A percentile compares a stretch with the other conserved stretches of the same genome.
Evolutionary conservation across 495 filamentous ascomycete genomes (phyloP).

Genomic region (Aspergillus egyptiacus): DNA sequence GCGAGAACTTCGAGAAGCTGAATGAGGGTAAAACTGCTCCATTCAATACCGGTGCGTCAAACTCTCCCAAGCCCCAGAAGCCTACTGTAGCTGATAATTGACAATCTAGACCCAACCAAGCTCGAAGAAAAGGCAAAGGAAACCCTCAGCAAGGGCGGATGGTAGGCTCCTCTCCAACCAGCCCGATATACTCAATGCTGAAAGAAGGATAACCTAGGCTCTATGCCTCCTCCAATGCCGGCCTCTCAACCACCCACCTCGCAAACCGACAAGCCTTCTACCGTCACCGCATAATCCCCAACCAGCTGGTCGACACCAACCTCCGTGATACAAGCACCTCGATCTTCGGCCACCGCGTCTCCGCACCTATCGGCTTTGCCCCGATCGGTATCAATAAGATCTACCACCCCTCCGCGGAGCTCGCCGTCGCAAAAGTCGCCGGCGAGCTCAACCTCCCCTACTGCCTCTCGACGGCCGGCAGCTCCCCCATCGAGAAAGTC

Average conservation of each 20-base stretch:
- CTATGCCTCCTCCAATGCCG: slow-evolving; percentile 63
- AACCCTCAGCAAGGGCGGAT: slow-evolving; percentile 42
- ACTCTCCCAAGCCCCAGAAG: no score
- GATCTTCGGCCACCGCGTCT: slow-evolving; percentile 57
- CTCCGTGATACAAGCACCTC: slow-evolving; percentile 44
- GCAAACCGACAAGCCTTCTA: slow-evolving; percentile 65
- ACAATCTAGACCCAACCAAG: slow-evolving; percentile 44
- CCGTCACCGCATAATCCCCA: slow-evolving; percentile 59
- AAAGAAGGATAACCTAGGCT: no score
- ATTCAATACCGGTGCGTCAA: slow-evolving; percentile 47
- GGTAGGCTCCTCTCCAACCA: no score
- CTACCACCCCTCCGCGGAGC: slow-evolving; percentile 52
- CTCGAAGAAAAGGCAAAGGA: slow-evolving; percentile 54
- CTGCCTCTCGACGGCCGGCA: slow-evolving; percentile 55
- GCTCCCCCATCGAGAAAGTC: slow-evolving; percentile 53
- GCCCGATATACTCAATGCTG: no score
- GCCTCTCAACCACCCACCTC: slow-evolving; percentile 58
- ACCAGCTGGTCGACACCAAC: slow-evolving; percentile 54
- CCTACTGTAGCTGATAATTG: not conserved
- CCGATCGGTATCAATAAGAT: slow-evolving; percentile 64
- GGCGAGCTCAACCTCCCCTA: slow-evolving; percentile 45
- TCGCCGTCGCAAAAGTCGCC: slow-evolving; percentile 54
- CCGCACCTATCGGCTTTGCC: slow-evolving; percentile 57
- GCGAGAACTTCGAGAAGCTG: slow-evolving; percentile 54
- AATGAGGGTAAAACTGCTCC: slow-evolving; percentile 50